Evolutionary conservation across 108 stramenopile genomes (phyloP), one percentile per base, ranked within the genome.

Genomic region (Nitzschia inconspicua): DNA sequence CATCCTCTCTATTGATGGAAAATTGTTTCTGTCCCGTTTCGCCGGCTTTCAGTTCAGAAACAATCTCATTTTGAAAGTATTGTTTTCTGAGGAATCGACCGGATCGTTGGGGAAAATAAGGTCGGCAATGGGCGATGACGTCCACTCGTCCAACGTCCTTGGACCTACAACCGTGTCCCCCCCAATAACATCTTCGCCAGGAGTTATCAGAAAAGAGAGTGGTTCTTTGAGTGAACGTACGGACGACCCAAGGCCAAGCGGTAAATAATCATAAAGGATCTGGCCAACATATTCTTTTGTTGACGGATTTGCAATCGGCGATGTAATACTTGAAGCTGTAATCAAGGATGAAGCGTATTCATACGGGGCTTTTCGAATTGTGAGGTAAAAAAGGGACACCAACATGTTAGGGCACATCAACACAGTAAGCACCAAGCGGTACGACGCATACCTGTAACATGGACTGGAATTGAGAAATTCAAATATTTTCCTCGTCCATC

Each of bases 111-210:
- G 47, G n/a, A 73, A 52, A 8, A 77, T 36, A 23, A 55, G 19
- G 23, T 75, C 65, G 4, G 30, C 48, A 26, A 79, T 66, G 13
- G 60, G 14, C 14, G 22, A 18, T 11, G 64, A 32, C 20, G 19
- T 28, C 18, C 34, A 66, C 2, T 24, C 40, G 0, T 66, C 34
- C 16, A 29, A 19, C 31, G 53, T 71, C 11, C 44, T 29, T 18
- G 74, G 63, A 29, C 70, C 70, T 18, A 68, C 64, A 24, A 80
- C 58, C 2, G 63, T 65, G 32, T 76, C 57, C 0, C 68, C 54
- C 1, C 68, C 74, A 34, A 57, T 41, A 7, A 53, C 35, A 59
- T 73, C 68, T 10, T 56, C 31, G 6, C 47, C 55, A 34, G 73
- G 70, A 3, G 78, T 75, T 19, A 78, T 67, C n/a, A 78, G 14